Evolutionary conservation across 306 rosid genomes (phyloP).

Genomic region (Parietaria judaica): DNA sequence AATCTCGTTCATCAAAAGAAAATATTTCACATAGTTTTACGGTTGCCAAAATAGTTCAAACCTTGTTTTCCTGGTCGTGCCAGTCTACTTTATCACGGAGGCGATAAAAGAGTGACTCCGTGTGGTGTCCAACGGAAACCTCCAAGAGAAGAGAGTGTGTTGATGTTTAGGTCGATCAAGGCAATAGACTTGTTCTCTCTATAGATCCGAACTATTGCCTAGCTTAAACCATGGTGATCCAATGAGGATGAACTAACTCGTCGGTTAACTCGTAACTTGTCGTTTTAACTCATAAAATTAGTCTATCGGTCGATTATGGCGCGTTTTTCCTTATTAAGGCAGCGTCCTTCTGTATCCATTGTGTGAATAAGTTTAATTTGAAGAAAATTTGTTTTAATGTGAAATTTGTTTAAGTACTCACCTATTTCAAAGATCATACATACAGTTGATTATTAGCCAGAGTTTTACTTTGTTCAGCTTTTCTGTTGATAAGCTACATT

Average conservation of each 20-base stretch:
- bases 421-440: no score
- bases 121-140: constrained; percentile 1
- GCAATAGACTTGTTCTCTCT: constrained; percentile 22
- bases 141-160: constrained; percentile 22
- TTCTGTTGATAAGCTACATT: no score
- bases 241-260: constrained; percentile 22
- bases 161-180: constrained; percentile 25
- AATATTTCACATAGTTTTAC: no score
- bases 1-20: background rate
- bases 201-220: constrained; percentile 18
- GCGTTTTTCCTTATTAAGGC: no score
- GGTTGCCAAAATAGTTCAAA: background rate
- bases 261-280: constrained; percentile 4
- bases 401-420: no score
- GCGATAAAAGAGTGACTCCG: constrained; percentile 10
- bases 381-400: no score
- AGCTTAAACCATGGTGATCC: constrained; percentile 1
- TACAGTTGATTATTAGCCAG: no score
- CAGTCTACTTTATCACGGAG: background rate
- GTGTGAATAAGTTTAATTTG: no score
- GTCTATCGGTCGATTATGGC: no score
- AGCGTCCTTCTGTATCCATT: no score
- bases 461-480: no score
- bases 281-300: no score
- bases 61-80: background rate